Base-by-base conservation (phyloP, 805 yeast species). In the Metschnikowia proteae region DNA sequence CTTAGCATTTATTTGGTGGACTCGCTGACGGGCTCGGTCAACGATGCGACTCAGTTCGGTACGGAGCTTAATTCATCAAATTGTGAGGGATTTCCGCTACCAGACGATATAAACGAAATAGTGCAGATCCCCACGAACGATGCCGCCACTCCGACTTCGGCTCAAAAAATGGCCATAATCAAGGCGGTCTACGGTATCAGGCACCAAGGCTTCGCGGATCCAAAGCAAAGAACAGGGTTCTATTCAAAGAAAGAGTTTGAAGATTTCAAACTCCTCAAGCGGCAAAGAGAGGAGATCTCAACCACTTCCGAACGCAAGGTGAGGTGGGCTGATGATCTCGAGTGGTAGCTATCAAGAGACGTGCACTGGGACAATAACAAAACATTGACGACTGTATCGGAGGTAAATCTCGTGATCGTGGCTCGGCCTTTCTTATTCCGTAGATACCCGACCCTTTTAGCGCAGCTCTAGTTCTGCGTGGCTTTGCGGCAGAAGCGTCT, bases 31-130 rank as follows among this genome's bases (percentile, higher is more conserved):
- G 86, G 87, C 0, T 69, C 68, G 48, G 58, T 81, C 11, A 76
- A 74, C 53, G 88, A 83, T 57, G 87, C 88, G 7, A 83, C 88
- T 3, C 78, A 75, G 54, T 83, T 79, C 63, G 89, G 86, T 2
- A 83, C 88, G 1, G 87, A 83, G 60, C 70, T 83, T 48, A 83
- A 83, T 60, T 75, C 87, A 0, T 72, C 78, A 33, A 82, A 81
- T 56, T 74, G 84, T 49, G 79, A 76, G 51, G 86, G 84, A 6
- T 77, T 83, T 42, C 82, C 83, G 9, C 61, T 83, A 13, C 89
- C 88, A 0, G 82, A 76, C 48, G 75, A 73, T 47, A 67, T 70
- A 1, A 75, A 78, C 48, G 86, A 82, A 58, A 67, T 79, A 17
- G 86, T 82, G 4, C 81, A 81, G 33, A 81, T 82, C 13, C 86